A percentile compares a stretch with the other conserved stretches of the same genome.
phyloP scores from a whole-genome alignment of 257 asterid species.

The Ligustrum vulgare region DNA sequence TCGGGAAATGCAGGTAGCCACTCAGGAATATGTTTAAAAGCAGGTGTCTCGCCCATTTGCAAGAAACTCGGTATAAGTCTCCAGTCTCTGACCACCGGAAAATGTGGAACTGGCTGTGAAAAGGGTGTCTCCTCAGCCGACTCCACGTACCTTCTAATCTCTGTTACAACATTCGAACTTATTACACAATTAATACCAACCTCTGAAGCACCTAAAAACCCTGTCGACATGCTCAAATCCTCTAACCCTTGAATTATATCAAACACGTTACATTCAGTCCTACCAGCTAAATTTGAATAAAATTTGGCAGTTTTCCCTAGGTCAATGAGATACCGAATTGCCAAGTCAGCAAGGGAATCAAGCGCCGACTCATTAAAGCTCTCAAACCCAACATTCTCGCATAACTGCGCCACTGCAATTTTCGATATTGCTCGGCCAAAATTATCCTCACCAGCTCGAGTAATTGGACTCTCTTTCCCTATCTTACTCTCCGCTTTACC shows the following conservation, averaged over 20 bases:
- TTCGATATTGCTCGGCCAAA: constrained; percentile 71
- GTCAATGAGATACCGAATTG: constrained; percentile 66
- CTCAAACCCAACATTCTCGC: constrained; percentile 73
- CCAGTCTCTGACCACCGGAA: constrained; percentile 57
- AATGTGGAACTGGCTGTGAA: constrained; percentile 70
- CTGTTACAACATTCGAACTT: constrained; percentile 51
- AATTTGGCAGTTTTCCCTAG: constrained; percentile 66
- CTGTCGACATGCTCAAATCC: constrained; percentile 60
- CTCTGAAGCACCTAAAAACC: constrained; percentile 60
- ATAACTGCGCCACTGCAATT: constrained; percentile 78
- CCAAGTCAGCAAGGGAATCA: constrained; percentile 73
- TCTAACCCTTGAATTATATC: constrained; percentile 69
- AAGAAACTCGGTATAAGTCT: constrained; percentile 74
- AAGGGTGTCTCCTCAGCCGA: constrained; percentile 80
- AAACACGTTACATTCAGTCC: constrained; percentile 71
- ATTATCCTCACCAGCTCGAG: constrained; percentile 46
- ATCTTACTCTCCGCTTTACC: constrained; percentile 62
- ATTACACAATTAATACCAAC: constrained; percentile 40
- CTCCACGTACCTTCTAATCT: constrained; percentile 57
- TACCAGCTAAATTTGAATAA: constrained; percentile 70
- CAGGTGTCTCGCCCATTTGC: constrained; percentile 77
- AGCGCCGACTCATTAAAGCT: constrained; percentile 80
- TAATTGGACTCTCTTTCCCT: constrained; percentile 35
- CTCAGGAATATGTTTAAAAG: constrained; percentile 63
- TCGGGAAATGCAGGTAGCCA: constrained; percentile 99